Evolutionary conservation across 2,329 filamentous ascomycete species (phyloP).

Genomic region (Pestalotiopsis sp.): DNA sequence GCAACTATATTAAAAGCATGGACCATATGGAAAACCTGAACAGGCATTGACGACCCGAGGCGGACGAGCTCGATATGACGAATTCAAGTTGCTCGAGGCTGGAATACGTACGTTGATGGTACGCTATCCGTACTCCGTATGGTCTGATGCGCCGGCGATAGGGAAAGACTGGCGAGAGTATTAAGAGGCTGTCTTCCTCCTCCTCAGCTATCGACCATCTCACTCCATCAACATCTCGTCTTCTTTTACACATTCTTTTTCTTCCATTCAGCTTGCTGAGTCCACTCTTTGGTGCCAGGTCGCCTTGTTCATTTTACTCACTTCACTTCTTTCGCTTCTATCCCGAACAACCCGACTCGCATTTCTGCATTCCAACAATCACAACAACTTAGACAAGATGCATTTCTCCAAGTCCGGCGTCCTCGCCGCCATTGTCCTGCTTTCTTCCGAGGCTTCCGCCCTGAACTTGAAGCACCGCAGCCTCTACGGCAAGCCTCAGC

Average conservation of each 20-base stretch:
- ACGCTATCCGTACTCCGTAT: neutral
- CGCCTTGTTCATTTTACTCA: constrained; percentile 6
- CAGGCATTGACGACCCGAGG: neutral
- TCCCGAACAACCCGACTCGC: neutral
- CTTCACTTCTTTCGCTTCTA: neutral
- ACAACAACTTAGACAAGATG: constrained; percentile 3
- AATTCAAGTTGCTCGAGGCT: neutral
- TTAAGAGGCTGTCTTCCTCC: neutral
- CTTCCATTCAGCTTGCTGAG: constrained; percentile 1
- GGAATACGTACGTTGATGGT: neutral
- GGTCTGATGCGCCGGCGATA: neutral
- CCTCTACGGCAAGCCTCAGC: neutral
- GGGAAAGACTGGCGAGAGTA: neutral
- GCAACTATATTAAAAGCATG: constrained; percentile 3
- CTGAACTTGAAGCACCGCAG: constrained; percentile 2
- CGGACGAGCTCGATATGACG: neutral
- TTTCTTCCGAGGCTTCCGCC: constrained; percentile 1
- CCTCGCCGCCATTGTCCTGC: constrained; percentile 8
- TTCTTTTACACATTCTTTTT: constrained; percentile 12
- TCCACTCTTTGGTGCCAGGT: constrained; percentile 6
- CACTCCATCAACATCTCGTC: constrained; percentile 1
- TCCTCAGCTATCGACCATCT: neutral
- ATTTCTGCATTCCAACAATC: neutral
- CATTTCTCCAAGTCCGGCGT: constrained; percentile 8
- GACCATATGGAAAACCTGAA: neutral